phyloP scores from a whole-genome alignment of 1,139 yeast species.

The Maudiozyma humilis region DNA sequence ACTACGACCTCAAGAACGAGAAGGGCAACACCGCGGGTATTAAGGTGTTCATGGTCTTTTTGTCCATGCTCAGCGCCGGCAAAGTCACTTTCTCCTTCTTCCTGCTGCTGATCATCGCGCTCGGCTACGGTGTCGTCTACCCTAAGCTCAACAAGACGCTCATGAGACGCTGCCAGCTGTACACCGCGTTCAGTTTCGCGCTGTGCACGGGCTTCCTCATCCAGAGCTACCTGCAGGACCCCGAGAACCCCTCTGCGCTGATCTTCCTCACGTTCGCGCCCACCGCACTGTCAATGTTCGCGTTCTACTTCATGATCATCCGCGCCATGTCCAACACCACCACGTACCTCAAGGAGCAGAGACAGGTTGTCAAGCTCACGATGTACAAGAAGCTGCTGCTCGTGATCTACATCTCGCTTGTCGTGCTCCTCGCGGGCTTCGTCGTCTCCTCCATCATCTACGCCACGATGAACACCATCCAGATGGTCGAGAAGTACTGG shows the following conservation, averaged over 20 bases:
- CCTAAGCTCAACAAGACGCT: slow-evolving; percentile 68
- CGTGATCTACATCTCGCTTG: slow-evolving; percentile 59
- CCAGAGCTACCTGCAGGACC: slow-evolving; percentile 52
- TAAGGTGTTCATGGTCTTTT: slow-evolving; percentile 63
- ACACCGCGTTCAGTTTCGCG: slow-evolving; percentile 65
- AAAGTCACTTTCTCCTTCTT: slow-evolving; percentile 86
- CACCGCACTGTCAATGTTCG: slow-evolving; percentile 57
- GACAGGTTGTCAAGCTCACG: slow-evolving; percentile 82
- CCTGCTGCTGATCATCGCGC: slow-evolving; percentile 70
- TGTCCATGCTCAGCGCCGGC: slow-evolving; percentile 70
- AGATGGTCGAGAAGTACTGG: slow-evolving; percentile 85
- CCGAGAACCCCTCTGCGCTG: slow-evolving; percentile 35
- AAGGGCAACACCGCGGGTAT: slow-evolving; percentile 54
- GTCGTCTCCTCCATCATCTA: slow-evolving; percentile 62
- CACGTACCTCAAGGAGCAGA: slow-evolving; percentile 64
- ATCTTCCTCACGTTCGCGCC: slow-evolving; percentile 53
- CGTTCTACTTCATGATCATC: slow-evolving; percentile 69
- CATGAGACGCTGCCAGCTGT: slow-evolving; percentile 74
- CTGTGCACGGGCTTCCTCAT: slow-evolving; percentile 62
- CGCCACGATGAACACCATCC: slow-evolving; percentile 65
- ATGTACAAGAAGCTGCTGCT: slow-evolving; percentile 77
- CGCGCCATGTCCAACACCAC: slow-evolving; percentile 69
- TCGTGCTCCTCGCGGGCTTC: slow-evolving; percentile 55
- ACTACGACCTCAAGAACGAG: slow-evolving; percentile 75
- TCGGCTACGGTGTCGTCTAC: slow-evolving; percentile 91